Evolutionary conservation across 371 early-diverging fungal species (phyloP).

Genomic region (Mucor ambiguus): DNA sequence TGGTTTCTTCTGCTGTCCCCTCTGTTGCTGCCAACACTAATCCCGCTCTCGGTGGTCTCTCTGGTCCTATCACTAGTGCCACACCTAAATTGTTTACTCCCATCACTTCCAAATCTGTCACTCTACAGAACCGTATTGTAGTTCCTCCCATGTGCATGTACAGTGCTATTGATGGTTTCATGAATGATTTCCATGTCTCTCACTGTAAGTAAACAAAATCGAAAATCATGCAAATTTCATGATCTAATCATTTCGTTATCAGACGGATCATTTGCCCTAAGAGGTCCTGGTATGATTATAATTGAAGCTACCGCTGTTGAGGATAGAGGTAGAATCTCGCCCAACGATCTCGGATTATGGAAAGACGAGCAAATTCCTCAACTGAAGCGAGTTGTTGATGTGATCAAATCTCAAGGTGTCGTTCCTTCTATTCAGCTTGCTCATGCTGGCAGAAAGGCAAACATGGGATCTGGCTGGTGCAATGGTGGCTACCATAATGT

Average conservation of each 20-base stretch:
- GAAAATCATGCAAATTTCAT: conserved; percentile 51
- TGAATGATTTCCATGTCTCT: conserved; percentile 65
- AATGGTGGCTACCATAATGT: conserved; percentile 52
- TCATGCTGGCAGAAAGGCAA: conserved; percentile 86
- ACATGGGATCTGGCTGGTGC: conserved; percentile 72
- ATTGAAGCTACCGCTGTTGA: conserved; percentile 82
- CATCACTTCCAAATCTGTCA: conserved; percentile 56
- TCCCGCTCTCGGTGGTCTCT: neutral
- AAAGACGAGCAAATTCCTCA: conserved; percentile 76
- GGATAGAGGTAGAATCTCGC: conserved; percentile 77
- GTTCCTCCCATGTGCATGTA: conserved; percentile 84
- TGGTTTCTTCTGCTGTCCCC: neutral
- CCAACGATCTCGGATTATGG: conserved; percentile 78
- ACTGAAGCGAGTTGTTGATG: conserved; percentile 62
- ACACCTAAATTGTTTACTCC: conserved; percentile 40
- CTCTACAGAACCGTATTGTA: conserved; percentile 73
- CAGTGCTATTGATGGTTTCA: conserved; percentile 25
- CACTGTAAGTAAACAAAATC: conserved; percentile 35
- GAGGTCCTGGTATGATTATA: conserved; percentile 76
- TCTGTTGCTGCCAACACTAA: neutral
- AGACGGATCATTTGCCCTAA: conserved; percentile 67
- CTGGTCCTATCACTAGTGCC: neutral
- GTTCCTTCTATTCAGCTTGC: conserved; percentile 76
- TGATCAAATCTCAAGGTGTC: conserved; percentile 65
- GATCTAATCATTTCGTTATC: conserved; percentile 27